These are phyloP conservation scores for Pseudogymnoascus pannorum DNA, from an alignment of 2,329 filamentous ascomycete species.

Conservation along the genomic window DNA sequence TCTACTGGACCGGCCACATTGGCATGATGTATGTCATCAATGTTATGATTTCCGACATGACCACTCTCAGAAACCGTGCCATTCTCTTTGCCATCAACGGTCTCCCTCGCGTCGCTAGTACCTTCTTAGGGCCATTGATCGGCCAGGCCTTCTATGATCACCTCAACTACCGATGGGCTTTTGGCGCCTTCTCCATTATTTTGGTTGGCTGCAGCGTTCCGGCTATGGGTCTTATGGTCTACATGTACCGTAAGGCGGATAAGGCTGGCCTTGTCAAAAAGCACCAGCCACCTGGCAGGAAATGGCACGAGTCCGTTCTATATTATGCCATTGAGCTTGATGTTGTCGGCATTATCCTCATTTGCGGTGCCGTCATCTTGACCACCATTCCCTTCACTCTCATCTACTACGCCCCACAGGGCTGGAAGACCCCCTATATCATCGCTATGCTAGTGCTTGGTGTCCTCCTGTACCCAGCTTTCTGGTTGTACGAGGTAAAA, in stretches of 20 bases:
- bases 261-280: not conserved
- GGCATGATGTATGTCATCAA: constrained; percentile 35
- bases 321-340: constrained; percentile 5
- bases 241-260: not conserved
- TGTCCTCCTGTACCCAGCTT: not conserved
- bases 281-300: not conserved
- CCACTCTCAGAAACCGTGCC: constrained; percentile 36
- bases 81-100: constrained; percentile 35
- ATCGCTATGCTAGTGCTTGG: constrained; percentile 51
- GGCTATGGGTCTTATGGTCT: not conserved
- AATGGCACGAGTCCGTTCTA: not conserved
- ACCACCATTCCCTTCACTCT: constrained; percentile 3
- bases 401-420: constrained; percentile 10
- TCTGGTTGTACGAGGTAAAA: constrained; percentile 42
- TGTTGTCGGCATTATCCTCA: not conserved
- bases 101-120: constrained; percentile 37
- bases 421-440: constrained; percentile 20
- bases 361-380: not conserved
- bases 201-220: not conserved
- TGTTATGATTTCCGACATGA: constrained; percentile 39
- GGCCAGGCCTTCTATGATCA: constrained; percentile 12
- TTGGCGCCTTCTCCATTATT: constrained; percentile 8
- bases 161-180: constrained; percentile 10
- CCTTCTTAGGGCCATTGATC: constrained; percentile 33
- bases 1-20: constrained; percentile 42